These are phyloP conservation scores for Fusarium mundagurra DNA, from an alignment of 2,329 filamentous ascomycete genomes.

Conservation along the genomic window DNA sequence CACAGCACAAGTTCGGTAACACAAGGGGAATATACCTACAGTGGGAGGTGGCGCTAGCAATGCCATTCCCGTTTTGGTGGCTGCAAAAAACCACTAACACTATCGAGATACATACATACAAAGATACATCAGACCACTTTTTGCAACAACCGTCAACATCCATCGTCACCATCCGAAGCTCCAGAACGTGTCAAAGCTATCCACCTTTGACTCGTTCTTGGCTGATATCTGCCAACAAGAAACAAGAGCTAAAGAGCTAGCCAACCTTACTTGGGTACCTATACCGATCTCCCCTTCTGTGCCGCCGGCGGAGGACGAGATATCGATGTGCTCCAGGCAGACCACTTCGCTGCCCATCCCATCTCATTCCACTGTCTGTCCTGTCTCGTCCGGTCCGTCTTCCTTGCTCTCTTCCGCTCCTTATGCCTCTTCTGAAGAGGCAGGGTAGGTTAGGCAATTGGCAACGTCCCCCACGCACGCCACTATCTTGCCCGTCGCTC, in stretches of 20 bases:
- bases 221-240: slow-evolving; percentile 15
- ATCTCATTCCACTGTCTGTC: slow-evolving; percentile 8
- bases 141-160: neutral
- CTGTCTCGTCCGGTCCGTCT: slow-evolving; percentile 26
- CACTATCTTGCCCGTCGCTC: slow-evolving; percentile 37
- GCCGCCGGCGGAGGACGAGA: neutral
- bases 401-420: slow-evolving; percentile 23
- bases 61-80: slow-evolving; percentile 6
- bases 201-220: slow-evolving; percentile 19
- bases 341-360: slow-evolving; percentile 28
- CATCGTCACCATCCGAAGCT: slow-evolving; percentile 14
- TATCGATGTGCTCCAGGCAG: slow-evolving; percentile 19
- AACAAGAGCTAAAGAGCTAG: slow-evolving; percentile 4
- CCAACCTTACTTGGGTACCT: slow-evolving; percentile 1
- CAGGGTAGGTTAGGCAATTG: neutral
- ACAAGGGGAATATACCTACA: neutral
- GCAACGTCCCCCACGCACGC: slow-evolving; percentile 38
- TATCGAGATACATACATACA: slow-evolving; percentile 15
- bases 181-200: slow-evolving; percentile 17
- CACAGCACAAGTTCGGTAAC: neutral
- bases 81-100: slow-evolving; percentile 6
- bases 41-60: slow-evolving; percentile 18
- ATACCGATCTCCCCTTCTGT: slow-evolving; percentile 3
- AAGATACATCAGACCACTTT: slow-evolving; percentile 30
- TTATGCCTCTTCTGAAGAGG: slow-evolving; percentile 21